Evolutionary conservation across 1,139 yeast genomes (phyloP).

Genomic region (Kurtzmaniella quercitrusa): DNA sequence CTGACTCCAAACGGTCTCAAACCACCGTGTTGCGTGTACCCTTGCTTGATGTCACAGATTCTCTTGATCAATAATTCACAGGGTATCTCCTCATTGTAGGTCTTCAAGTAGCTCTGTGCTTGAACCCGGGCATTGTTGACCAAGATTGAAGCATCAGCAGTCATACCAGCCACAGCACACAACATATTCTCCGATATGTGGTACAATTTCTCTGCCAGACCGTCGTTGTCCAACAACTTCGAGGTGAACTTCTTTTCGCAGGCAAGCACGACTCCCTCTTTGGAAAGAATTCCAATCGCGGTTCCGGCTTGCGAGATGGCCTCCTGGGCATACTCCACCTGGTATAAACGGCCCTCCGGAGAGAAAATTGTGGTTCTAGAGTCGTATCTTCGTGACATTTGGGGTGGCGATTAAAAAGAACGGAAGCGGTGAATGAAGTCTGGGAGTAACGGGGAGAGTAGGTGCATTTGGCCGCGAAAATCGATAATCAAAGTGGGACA

Average conservation of each 20-base stretch:
- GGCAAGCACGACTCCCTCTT: conserved; percentile 92
- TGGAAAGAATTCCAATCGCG: conserved; percentile 88
- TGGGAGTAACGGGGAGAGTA: no score
- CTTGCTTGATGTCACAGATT: conserved; percentile 92
- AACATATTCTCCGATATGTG: conserved; percentile 76
- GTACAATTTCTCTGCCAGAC: conserved; percentile 89
- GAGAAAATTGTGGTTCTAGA: conserved; percentile 97
- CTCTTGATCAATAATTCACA: conserved; percentile 85
- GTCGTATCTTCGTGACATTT: conserved; percentile 64
- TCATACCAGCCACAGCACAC: conserved; percentile 97
- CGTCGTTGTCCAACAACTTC: conserved; percentile 88
- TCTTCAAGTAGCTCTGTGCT: conserved; percentile 81
- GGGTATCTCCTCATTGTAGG: conserved; percentile 88
- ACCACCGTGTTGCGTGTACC: conserved; percentile 98
- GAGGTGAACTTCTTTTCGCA: conserved; percentile 95
- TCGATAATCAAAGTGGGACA: neutral
- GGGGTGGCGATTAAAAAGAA: conserved; percentile 12
- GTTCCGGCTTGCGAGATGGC: conserved; percentile 98
- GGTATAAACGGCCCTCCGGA: conserved; percentile 97
- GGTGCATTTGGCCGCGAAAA: no score
- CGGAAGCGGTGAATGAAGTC: no score
- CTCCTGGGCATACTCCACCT: conserved; percentile 93
- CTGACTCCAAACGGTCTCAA: conserved; percentile 97
- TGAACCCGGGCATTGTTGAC: conserved; percentile 81
- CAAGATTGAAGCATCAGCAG: conserved; percentile 92